Evolutionary conservation across 306 rosid species (phyloP).

Genomic region (Cercis canadensis): DNA sequence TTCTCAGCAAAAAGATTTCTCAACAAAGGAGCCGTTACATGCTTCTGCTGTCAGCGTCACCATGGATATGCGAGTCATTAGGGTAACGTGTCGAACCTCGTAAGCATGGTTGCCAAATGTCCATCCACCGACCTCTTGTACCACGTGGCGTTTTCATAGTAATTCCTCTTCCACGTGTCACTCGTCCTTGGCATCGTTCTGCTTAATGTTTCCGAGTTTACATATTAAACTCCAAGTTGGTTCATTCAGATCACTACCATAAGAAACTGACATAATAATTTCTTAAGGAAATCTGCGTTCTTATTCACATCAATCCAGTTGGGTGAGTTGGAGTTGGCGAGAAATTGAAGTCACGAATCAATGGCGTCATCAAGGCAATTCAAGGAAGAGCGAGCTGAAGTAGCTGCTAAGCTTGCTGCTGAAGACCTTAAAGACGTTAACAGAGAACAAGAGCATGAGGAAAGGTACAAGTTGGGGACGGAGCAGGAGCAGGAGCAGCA

Average conservation of each 20-base stretch:
- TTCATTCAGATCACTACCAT: neutral
- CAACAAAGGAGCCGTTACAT: no score
- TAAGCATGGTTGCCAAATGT: conserved; percentile 26
- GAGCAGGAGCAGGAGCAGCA: conserved; percentile 19
- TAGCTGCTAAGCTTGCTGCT: conserved; percentile 54
- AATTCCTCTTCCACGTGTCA: conserved; percentile 28
- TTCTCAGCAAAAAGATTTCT: no score
- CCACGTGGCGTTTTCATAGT: conserved; percentile 15
- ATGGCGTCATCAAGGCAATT: conserved; percentile 61
- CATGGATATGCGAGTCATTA: neutral
- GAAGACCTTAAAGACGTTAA: conserved; percentile 54
- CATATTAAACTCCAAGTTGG: neutral
- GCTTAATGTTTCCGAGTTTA: neutral
- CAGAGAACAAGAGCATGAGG: conserved; percentile 31
- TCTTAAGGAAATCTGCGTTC: no score
- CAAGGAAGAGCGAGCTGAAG: conserved; percentile 61
- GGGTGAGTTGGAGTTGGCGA: no score
- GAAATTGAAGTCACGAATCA: neutral
- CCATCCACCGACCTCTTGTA: neutral
- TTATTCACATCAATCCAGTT: no score
- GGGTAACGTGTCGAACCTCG: conserved; percentile 28
- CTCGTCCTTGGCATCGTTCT: neutral
- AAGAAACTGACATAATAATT: neutral
- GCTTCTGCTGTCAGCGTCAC: no score
- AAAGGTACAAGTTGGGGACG: neutral